phyloP scores from a whole-genome alignment of 78 protist genomes.

The Dictyostelium firmibasis region DNA sequence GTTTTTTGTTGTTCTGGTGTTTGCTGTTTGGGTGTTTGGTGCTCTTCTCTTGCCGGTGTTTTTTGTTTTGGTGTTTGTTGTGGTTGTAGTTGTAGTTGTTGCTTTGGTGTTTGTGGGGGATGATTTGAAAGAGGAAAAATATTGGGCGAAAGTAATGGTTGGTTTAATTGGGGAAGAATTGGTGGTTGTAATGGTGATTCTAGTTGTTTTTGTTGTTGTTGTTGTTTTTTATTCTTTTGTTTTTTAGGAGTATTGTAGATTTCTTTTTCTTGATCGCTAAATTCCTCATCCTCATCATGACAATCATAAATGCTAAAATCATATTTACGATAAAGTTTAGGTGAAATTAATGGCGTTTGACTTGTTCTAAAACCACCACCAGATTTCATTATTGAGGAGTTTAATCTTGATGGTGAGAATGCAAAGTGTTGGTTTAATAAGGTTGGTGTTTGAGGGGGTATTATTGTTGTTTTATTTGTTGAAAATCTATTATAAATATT shows the following conservation, averaged over 20 bases:
- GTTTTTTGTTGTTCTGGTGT: not conserved
- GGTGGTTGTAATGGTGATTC: not conserved
- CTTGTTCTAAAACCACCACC: not conserved
- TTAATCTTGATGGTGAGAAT: not conserved
- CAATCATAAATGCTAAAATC: not conserved
- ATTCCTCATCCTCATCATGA: not conserved
- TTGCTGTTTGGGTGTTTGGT: not conserved
- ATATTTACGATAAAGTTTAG: constrained; percentile 7
- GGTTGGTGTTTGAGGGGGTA: not conserved
- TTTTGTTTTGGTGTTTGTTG: no score
- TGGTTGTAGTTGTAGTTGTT: not conserved
- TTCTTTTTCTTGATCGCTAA: not conserved
- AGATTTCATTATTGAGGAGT: not conserved
- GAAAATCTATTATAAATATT: constrained; percentile 1
- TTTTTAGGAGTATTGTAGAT: not conserved
- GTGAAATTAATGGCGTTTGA: constrained; percentile 15
- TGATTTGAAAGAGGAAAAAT: not conserved
- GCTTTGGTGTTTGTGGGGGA: not conserved
- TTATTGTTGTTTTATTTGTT: not conserved
- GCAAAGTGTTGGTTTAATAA: not conserved
- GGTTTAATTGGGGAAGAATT: not conserved
- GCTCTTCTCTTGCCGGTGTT: no score
- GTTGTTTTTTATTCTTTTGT: not conserved
- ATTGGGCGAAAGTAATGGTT: not conserved
- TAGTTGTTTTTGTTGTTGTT: not conserved